Evolutionary conservation across 495 filamentous ascomycete species (phyloP).

Genomic region (Podospora appendiculata): DNA sequence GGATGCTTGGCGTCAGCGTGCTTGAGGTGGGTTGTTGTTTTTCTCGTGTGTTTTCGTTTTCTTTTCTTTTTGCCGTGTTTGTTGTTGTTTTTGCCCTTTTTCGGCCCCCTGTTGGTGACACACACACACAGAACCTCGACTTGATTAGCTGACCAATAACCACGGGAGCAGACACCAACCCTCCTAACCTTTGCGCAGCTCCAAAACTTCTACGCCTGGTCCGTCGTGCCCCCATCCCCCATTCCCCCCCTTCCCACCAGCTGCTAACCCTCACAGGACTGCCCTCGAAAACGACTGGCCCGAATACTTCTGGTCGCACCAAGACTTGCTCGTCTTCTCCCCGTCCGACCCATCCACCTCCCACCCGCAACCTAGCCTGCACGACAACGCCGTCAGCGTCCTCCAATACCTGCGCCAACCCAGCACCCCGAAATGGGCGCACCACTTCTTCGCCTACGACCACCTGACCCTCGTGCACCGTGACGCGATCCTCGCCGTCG

Average conservation of each 20-base stretch:
- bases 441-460: constrained; percentile 51
- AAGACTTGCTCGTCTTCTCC: constrained; percentile 49
- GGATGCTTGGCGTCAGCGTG: constrained; percentile 46
- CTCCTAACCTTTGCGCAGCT: constrained; percentile 54
- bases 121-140: too few species aligned
- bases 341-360: constrained; percentile 7
- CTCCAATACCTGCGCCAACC: constrained; percentile 23
- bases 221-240: background rate
- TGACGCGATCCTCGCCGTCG: constrained; percentile 41
- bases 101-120: too few species aligned
- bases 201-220: constrained; percentile 50
- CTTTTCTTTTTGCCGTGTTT: background rate
- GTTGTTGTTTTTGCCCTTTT: too few species aligned
- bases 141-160: background rate
- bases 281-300: constrained; percentile 38
- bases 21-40: constrained; percentile 16
- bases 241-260: background rate
- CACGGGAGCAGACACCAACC: constrained; percentile 37
- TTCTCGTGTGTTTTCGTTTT: background rate
- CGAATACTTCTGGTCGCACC: constrained; percentile 54
- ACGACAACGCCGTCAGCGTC: constrained; percentile 36
- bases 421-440: constrained; percentile 36
- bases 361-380: constrained; percentile 26
- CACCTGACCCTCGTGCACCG: constrained; percentile 49
- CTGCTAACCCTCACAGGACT: constrained; percentile 22